Conservation (phyloP, 2,329 filamentous ascomycete genomes). For the Penicillium capsulatum region DNA sequence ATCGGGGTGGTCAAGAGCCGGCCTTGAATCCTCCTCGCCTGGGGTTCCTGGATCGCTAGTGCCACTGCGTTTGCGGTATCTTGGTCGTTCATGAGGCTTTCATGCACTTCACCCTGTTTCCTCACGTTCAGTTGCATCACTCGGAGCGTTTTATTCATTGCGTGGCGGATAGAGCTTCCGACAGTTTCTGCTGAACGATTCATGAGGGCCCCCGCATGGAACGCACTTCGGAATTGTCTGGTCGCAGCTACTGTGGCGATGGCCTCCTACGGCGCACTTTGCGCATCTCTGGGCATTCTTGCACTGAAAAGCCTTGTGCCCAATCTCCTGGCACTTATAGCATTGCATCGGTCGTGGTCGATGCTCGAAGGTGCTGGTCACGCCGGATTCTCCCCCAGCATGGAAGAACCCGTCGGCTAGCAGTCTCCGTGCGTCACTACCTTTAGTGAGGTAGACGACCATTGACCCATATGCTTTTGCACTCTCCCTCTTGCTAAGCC, state of each 20-base stretch:
- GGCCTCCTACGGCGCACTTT: slow-evolving; percentile 13
- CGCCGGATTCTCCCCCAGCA: too few relatives aligned
- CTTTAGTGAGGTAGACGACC: slow-evolving; percentile 23
- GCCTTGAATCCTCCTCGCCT: too few relatives aligned
- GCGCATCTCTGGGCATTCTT: slow-evolving; percentile 20
- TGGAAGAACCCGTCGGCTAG: slow-evolving; percentile 20
- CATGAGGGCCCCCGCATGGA: slow-evolving; percentile 14
- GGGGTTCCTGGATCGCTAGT: too few relatives aligned
- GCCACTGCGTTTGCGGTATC: slow-evolving; percentile 7
- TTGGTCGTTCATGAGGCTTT: slow-evolving; percentile 21
- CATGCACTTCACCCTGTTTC: slow-evolving; percentile 15
- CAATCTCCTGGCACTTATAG: too few relatives aligned
- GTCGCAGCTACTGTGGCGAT: slow-evolving; percentile 15
- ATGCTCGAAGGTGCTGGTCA: too few relatives aligned
- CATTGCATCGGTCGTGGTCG: too few relatives aligned
- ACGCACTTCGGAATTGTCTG: slow-evolving; percentile 17
- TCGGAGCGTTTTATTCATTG: slow-evolving; percentile 18
- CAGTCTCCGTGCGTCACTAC: slow-evolving; percentile 18
- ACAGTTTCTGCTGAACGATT: slow-evolving; percentile 21
- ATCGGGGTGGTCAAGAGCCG: too few relatives aligned
- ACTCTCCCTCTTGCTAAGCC: slow-evolving; percentile 22
- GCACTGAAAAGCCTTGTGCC: too few relatives aligned
- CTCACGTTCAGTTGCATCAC: too few relatives aligned
- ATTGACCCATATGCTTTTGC: slow-evolving; percentile 21
- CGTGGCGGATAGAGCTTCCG: slow-evolving; percentile 17